Evolutionary conservation across 768 basidiomycete species (phyloP).

Genomic region (Psilocybe cyanescens): DNA sequence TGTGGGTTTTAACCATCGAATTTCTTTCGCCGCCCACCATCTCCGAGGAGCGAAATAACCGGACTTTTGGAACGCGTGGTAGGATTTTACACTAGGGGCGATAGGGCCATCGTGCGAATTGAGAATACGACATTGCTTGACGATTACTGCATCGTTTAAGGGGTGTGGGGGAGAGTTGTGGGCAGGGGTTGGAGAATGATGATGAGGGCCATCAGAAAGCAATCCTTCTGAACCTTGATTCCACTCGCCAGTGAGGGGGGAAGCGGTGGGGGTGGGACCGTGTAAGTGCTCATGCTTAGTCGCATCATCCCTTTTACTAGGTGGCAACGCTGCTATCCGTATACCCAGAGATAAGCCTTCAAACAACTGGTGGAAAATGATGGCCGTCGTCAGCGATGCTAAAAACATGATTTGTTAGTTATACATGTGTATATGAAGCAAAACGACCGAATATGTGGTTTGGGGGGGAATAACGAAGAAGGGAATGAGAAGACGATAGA

Average conservation of each 20-base stretch:
- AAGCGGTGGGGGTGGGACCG: background rate
- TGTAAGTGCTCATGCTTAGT: conserved; percentile 5
- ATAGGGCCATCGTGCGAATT: background rate
- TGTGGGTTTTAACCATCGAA: conserved; percentile 50
- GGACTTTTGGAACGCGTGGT: background rate
- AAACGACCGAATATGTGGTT: background rate
- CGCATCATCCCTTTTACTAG: conserved; percentile 22
- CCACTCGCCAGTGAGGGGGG: background rate
- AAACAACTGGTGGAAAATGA: conserved; percentile 84
- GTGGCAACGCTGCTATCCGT: conserved; percentile 71
- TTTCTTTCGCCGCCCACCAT: conserved; percentile 7
- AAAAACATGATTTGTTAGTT: background rate
- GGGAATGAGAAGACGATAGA: no score
- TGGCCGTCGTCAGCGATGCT: conserved; percentile 77
- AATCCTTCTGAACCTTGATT: background rate
- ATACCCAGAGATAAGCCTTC: conserved; percentile 86
- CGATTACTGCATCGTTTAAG: background rate
- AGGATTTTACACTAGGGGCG: background rate
- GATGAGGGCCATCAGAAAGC: background rate
- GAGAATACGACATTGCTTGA: background rate
- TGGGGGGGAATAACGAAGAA: no score
- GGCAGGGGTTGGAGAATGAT: background rate
- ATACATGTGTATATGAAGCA: background rate
- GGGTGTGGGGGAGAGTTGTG: background rate
- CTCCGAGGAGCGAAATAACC: background rate